These are phyloP conservation scores for Thermothielavioides terrestris DNA, from an alignment of 495 filamentous ascomycete genomes.

Conservation along the genomic window DNA sequence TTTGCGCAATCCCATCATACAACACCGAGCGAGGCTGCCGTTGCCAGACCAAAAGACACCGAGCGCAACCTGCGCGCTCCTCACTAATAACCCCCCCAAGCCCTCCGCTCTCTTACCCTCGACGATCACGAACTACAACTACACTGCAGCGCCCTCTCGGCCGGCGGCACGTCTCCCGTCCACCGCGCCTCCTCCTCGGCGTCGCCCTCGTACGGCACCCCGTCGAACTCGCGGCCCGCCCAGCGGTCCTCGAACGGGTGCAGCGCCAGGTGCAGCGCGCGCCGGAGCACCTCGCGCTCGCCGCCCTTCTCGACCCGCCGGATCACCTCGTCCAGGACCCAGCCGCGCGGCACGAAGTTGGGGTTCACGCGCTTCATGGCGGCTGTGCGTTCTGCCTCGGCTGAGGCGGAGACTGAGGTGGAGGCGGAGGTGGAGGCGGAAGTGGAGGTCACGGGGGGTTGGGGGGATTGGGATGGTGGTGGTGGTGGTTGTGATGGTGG, in stretches of 20 bases:
- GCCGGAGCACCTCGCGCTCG: slow-evolving; percentile 65
- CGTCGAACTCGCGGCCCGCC: slow-evolving; percentile 39
- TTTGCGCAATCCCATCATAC: too few species aligned
- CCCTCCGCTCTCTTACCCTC: neutral
- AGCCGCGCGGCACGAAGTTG: slow-evolving; percentile 78
- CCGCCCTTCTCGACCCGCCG: slow-evolving; percentile 73
- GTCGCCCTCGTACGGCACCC: slow-evolving; percentile 35
- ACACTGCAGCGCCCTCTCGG: slow-evolving; percentile 76
- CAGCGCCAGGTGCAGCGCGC: slow-evolving; percentile 70
- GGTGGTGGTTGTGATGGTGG: too few species aligned
- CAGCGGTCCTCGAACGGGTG: slow-evolving; percentile 79
- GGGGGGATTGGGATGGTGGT: too few species aligned
- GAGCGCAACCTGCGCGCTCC: too few species aligned
- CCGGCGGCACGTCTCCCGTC: slow-evolving; percentile 77
- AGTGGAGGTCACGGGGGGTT: too few species aligned
- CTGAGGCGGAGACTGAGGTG: slow-evolving; percentile 29
- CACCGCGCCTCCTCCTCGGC: slow-evolving; percentile 68
- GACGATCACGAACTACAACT: slow-evolving; percentile 54
- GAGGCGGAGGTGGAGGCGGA: neutral
- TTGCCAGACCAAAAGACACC: too few species aligned
- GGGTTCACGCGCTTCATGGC: slow-evolving; percentile 84
- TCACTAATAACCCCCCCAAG: too few species aligned
- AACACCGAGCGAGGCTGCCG: too few species aligned
- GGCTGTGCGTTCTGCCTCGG: slow-evolving; percentile 52
- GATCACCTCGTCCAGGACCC: slow-evolving; percentile 92